A percentile compares a stretch with the other conserved stretches of the same genome.
Evolutionary conservation across 176 grass and related monocot species (phyloP).

Genomic region (Carex littledalei): DNA sequence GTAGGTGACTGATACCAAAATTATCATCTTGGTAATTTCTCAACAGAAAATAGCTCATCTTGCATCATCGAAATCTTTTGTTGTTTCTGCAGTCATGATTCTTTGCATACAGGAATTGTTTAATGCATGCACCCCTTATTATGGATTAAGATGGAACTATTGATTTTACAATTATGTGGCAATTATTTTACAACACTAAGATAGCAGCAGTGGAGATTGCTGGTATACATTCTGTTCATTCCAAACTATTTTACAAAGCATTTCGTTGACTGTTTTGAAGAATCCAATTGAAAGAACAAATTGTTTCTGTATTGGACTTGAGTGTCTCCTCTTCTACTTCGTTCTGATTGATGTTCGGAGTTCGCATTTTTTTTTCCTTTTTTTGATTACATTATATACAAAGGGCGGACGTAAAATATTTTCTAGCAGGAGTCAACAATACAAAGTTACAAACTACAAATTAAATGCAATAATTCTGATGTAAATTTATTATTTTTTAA

Average conservation of each 20-base stretch:
- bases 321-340: background rate
- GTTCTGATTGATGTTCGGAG: no score
- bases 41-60: background rate
- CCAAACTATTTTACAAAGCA: background rate
- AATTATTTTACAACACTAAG: background rate
- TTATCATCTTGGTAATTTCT: background rate
- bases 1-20: background rate
- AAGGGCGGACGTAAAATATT: no score
- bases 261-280: background rate
- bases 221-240: background rate
- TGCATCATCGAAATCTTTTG: background rate
- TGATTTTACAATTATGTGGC: background rate
- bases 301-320: background rate
- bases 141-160: background rate
- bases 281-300: background rate
- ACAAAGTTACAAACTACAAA: no score
- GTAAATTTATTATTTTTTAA: no score
- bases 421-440: no score
- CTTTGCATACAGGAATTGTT: background rate
- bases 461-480: no score
- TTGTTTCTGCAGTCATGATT: background rate
- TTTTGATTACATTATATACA: no score
- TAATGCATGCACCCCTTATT: background rate
- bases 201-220: background rate
- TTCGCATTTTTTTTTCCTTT: no score